Conservation (phyloP, 1,284 basidiomycete genomes). For the Polyporus tsugae region DNA sequence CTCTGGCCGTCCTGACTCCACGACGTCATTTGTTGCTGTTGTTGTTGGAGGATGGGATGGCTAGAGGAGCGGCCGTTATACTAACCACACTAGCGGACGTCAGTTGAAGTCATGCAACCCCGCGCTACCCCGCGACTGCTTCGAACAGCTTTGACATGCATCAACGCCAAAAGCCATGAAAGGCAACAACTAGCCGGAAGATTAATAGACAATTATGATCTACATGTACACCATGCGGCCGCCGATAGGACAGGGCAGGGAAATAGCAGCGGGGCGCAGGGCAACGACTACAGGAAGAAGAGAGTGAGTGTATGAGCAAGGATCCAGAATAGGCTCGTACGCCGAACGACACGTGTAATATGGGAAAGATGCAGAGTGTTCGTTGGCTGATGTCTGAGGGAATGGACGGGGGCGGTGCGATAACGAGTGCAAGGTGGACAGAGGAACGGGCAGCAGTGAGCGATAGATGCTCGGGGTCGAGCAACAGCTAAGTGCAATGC, state of each 20-base stretch:
- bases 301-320: slow-evolving; percentile 9
- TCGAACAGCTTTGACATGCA: not conserved
- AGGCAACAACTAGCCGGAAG: not conserved
- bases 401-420: slow-evolving; percentile 1
- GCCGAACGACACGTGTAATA: slow-evolving; percentile 6
- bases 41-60: not conserved
- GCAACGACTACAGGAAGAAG: slow-evolving; percentile 24
- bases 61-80: not conserved
- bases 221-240: slow-evolving; percentile 32
- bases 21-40: not conserved
- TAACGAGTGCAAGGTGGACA: not conserved
- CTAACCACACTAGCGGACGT: not conserved
- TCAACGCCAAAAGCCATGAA: not conserved
- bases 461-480: not conserved
- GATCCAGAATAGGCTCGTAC: slow-evolving; percentile 6
- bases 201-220: slow-evolving; percentile 27
- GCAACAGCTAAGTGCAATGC: slow-evolving; percentile 5
- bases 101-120: not conserved
- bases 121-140: not conserved
- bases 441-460: slow-evolving; percentile 11
- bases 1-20: too few relatives aligned
- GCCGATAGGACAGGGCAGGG: slow-evolving; percentile 15
- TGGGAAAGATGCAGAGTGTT: slow-evolving; percentile 10
- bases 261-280: slow-evolving; percentile 19
- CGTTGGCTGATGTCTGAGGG: not conserved